Conservation (phyloP, 345 rosid genomes). For the Gossypium bickii region DNA sequence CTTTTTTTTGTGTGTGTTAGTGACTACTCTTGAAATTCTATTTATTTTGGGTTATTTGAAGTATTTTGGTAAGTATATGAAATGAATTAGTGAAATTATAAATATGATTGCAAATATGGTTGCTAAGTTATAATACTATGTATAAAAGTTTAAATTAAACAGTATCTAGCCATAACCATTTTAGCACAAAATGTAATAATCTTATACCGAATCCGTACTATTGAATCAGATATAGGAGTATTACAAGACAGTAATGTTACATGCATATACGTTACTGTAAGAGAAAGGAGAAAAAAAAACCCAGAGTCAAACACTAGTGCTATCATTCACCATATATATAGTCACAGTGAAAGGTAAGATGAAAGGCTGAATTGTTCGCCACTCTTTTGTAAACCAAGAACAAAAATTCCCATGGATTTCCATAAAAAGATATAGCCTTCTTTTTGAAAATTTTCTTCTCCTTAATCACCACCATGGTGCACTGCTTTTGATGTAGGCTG, state of each 20-base stretch:
- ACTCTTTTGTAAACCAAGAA: not conserved
- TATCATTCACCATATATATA: not conserved
- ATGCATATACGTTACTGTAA: not conserved
- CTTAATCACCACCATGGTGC: not conserved
- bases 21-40: no score
- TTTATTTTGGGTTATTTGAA: no score
- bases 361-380: not conserved
- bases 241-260: not conserved
- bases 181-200: no score
- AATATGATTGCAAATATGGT: no score
- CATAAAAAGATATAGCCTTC: not conserved
- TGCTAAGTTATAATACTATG: no score
- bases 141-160: no score
- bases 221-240: fast-evolving
- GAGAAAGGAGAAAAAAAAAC: not conserved
- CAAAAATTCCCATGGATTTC: not conserved
- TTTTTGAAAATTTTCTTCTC: not conserved
- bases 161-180: no score
- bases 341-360: not conserved
- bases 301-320: not conserved
- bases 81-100: no score
- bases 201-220: fast-evolving
- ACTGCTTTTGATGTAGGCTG: slow-evolving; percentile 12
- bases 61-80: no score
- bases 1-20: no score